A percentile compares a stretch with the other conserved stretches of the same genome.
These are phyloP conservation scores for Ophiostoma ips DNA, from an alignment of 2,329 filamentous ascomycete genomes.

Conservation along the genomic window DNA sequence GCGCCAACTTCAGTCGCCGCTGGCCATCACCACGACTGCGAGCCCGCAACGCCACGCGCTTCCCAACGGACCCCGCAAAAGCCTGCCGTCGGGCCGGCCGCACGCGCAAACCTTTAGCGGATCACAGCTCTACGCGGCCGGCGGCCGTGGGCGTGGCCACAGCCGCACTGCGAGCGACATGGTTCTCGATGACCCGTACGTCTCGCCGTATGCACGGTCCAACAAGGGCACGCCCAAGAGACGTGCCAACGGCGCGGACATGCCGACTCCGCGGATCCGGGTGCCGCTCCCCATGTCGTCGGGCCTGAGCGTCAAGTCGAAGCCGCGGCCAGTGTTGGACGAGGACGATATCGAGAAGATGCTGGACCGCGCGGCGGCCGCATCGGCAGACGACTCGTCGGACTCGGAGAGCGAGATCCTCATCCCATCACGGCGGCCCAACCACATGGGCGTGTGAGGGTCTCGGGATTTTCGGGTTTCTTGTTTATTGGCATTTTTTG, in stretches of 20 bases:
- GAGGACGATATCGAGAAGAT: conserved; percentile 46
- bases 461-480: not conserved
- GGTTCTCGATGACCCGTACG: conserved; percentile 29
- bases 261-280: conserved; percentile 22
- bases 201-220: conserved; percentile 18
- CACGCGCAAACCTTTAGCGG: conserved; percentile 8
- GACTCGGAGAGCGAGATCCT: conserved; percentile 46
- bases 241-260: conserved; percentile 26
- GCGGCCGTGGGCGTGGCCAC: conserved; percentile 5
- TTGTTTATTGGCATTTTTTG: not conserved
- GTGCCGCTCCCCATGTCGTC: conserved; percentile 33
- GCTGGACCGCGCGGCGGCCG: conserved; percentile 35
- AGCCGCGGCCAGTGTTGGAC: conserved; percentile 28
- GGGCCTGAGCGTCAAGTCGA: conserved; percentile 28
- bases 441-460: conserved; percentile 3
- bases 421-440: conserved; percentile 23
- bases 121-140: conserved; percentile 17
- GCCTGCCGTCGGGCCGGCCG: conserved; percentile 33
- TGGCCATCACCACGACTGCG: conserved; percentile 2
- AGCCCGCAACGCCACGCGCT: conserved; percentile 25
- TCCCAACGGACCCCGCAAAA: conserved; percentile 37
- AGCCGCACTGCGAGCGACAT: conserved; percentile 28
- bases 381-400: conserved; percentile 36
- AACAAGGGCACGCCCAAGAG: conserved; percentile 28
- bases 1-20: conserved; percentile 16